A percentile compares a stretch with the other conserved stretches of the same genome.
Evolutionary conservation across 1,139 yeast species (phyloP).

Genomic region (Suhomyces ambrosiae): DNA sequence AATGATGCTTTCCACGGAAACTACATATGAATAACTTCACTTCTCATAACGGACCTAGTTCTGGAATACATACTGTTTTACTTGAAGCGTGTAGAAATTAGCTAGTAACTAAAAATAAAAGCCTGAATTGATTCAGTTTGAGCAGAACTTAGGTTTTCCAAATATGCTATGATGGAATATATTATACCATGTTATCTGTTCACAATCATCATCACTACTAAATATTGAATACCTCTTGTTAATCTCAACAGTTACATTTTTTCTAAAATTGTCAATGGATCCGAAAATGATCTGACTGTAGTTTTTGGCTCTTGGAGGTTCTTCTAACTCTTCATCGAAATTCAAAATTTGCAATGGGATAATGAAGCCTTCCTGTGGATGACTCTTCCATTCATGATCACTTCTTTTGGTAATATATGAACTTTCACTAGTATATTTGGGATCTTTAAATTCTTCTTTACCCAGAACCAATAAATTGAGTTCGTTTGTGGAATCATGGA

Average conservation of each 20-base stretch:
- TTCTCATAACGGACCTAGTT: conserved; percentile 2
- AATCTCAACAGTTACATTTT: background rate
- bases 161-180: conserved; percentile 51
- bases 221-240: conserved; percentile 16
- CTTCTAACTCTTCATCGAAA: conserved; percentile 17
- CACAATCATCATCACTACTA: conserved; percentile 30
- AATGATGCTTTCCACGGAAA: conserved; percentile 11
- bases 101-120: background rate
- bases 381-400: background rate
- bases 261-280: background rate
- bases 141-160: conserved; percentile 49
- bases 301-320: conserved; percentile 26
- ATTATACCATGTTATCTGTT: conserved; percentile 52
- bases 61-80: background rate
- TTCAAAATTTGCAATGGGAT: conserved; percentile 27
- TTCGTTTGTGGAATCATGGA: background rate
- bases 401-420: conserved; percentile 3
- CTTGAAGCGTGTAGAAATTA: background rate
- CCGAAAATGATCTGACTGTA: conserved; percentile 27
- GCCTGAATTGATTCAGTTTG: background rate
- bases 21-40: conserved; percentile 12
- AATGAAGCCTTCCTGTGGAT: conserved; percentile 6
- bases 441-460: background rate
- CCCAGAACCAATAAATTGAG: no score
- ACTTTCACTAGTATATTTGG: conserved; percentile 2